Percentiles rank a stretch among this genome's conserved stretches.
phyloP scores from a whole-genome alignment of 306 rosid species.

The Fragaria iinumae region DNA sequence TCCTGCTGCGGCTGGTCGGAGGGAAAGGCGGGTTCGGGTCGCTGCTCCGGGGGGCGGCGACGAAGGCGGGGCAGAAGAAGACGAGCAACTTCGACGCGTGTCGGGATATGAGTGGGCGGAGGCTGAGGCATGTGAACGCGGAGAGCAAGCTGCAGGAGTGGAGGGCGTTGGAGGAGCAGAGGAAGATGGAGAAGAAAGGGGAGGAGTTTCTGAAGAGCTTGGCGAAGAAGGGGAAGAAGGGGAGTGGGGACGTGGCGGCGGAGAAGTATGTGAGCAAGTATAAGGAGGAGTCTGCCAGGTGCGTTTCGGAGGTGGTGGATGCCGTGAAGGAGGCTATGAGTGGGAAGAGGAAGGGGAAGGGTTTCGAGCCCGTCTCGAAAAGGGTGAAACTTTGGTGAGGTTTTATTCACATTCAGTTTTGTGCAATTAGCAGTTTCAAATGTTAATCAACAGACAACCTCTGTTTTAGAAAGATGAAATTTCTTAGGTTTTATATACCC shows the following conservation, averaged over 20 bases:
- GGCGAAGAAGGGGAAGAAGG: constrained; percentile 82
- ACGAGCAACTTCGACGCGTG: constrained; percentile 96
- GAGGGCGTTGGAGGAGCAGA: constrained; percentile 72
- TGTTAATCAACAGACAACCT: neutral
- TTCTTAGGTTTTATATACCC: neutral
- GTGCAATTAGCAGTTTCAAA: neutral
- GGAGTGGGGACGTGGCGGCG: constrained; percentile 62
- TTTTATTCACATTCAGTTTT: neutral
- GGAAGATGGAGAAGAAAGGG: constrained; percentile 72
- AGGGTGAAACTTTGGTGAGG: constrained; percentile 75
- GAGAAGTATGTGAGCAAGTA: constrained; percentile 83
- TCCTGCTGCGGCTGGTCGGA: constrained; percentile 64
- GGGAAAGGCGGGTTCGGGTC: constrained; percentile 99
- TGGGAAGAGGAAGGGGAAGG: constrained; percentile 55
- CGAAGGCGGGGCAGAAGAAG: constrained; percentile 96
- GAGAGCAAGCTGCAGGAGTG: constrained; percentile 94
- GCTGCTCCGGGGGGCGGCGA: constrained; percentile 85
- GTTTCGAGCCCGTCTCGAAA: constrained; percentile 36
- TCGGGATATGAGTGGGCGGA: constrained; percentile 93
- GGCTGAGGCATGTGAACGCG: constrained; percentile 93
- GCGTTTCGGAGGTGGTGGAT: constrained; percentile 63
- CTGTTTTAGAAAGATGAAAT: neutral
- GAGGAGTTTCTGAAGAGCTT: constrained; percentile 73
- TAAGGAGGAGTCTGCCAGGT: constrained; percentile 71
- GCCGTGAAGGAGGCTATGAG: constrained; percentile 68